Evolutionary conservation across 148 eudicot species (phyloP), one percentile per base, ranked within the genome.

Genomic region (Cornus kousa): DNA sequence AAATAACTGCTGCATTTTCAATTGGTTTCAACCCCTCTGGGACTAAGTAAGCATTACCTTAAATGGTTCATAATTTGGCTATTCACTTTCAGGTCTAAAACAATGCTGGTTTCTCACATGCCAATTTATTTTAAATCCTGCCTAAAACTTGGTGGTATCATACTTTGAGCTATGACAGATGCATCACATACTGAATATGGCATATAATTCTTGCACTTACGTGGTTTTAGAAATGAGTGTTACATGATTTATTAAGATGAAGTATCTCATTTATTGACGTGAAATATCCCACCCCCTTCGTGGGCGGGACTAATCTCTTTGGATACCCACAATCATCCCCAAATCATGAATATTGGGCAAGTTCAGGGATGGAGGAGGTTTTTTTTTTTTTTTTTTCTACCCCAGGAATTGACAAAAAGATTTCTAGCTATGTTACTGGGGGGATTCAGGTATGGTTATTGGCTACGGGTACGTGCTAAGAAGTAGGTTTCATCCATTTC

Each of bases 1-100:
- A 96, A 85, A 96, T 96, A 67, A 86, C 95, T 78, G 99, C 99
- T 85, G 99, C 99, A 60, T 90, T 86, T 83, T 92, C 92, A 67
- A 78, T 96, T 81, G 98, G 91, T 71, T 96, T 96, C 85, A 96
- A 92, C 79, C 97, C 97, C 64, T 75, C 83, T 72, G 99, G 94
- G 75, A 87, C 82, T 67, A 96, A 96, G 99, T 96, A 92, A 88
- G 87, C 71, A 57, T 53, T 57, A 68, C n/a, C 73, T 69, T 72
- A 13, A 8, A 5, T n/a, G 33, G 46, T 43, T 39, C 23, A 65
- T 60, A 35, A 57, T 57, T 75, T 32, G 46, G 12, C 37, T 72
- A 23, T 48, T 24, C 23, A n/a, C 4, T n/a, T 77, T 48, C 19
- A 31, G 46, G 39, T 66, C 23, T 39, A 65, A 23, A 24, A 7